phyloP scores from a whole-genome alignment of 164 flowering plant genomes.

The Dillenia turbinata region DNA sequence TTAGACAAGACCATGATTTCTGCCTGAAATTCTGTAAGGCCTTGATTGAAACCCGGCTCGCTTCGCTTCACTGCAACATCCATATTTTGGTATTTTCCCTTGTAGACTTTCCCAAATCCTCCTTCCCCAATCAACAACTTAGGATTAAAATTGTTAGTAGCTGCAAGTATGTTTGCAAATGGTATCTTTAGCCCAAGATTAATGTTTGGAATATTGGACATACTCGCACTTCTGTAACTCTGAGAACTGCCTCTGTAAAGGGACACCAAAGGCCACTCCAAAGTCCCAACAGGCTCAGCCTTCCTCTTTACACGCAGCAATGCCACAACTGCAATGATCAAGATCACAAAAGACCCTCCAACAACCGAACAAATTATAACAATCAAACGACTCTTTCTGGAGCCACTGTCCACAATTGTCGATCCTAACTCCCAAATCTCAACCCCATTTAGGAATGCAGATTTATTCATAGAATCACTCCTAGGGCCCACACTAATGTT shows the following conservation, averaged over 20 bases:
- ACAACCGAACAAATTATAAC: conserved; percentile 15
- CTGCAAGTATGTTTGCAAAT: conserved; percentile 20
- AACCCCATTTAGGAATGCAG: conserved; percentile 44
- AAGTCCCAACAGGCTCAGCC: conserved; percentile 6
- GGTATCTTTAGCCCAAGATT: conserved; percentile 26
- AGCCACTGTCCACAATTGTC: not conserved
- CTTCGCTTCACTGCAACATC: conserved; percentile 38
- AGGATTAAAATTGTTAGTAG: conserved; percentile 26
- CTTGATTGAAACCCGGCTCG: conserved; percentile 26
- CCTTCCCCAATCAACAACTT: conserved; percentile 29
- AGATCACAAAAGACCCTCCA: conserved; percentile 15
- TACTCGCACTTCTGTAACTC: conserved; percentile 6
- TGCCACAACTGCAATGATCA: conserved; percentile 4
- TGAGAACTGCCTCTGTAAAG: conserved; percentile 17
- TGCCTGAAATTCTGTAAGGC: conserved; percentile 27
- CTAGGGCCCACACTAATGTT: conserved; percentile 30
- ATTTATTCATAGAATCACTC: not conserved
- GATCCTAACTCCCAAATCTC: conserved; percentile 40
- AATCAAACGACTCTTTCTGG: conserved; percentile 2
- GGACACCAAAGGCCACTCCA: conserved; percentile 4
- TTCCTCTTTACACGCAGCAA: conserved; percentile 14
- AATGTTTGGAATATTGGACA: conserved; percentile 15
- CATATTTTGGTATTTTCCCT: conserved; percentile 18
- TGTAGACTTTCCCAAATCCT: conserved; percentile 40
- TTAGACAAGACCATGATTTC: conserved; percentile 29